A percentile compares a stretch with the other conserved stretches of the same genome.
Conservation (phyloP, 371 early-diverging fungal species). For the Zancudomyces culisetae region DNA sequence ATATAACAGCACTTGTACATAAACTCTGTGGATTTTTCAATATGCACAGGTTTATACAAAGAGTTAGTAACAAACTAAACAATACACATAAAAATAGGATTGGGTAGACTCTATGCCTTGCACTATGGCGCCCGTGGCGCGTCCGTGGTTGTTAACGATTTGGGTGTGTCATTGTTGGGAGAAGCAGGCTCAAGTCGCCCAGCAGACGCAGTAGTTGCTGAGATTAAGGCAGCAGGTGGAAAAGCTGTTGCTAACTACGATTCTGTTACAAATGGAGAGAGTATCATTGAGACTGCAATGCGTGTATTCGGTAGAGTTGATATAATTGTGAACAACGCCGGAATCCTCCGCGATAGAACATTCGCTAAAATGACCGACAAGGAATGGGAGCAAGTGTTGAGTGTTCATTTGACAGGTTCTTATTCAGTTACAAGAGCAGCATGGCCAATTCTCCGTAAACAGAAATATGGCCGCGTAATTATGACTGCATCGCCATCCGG, state of each 20-base stretch:
- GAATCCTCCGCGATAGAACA: conserved; percentile 54
- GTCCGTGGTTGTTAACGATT: conserved; percentile 77
- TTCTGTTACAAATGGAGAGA: conserved; percentile 87
- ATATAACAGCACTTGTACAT: no score
- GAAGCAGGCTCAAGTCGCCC: conserved; percentile 49
- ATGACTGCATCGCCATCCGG: conserved; percentile 86
- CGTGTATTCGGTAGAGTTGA: conserved; percentile 75
- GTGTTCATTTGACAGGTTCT: conserved; percentile 48
- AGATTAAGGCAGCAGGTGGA: conserved; percentile 72
- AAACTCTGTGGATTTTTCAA: no score
- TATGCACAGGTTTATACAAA: no score
- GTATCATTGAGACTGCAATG: conserved; percentile 90
- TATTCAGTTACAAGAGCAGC: conserved; percentile 52
- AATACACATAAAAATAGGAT: conserved; percentile 30
- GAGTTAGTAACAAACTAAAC: no score
- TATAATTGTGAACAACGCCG: conserved; percentile 52
- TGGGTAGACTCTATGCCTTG: conserved; percentile 80
- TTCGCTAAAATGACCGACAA: conserved; percentile 40
- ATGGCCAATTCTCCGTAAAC: conserved; percentile 51
- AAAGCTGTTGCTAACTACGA: conserved; percentile 92
- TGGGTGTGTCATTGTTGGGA: conserved; percentile 51
- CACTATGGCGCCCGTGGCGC: conserved; percentile 80
- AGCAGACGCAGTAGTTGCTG: conserved; percentile 89
- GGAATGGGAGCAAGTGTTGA: conserved; percentile 52
- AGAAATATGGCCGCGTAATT: conserved; percentile 52